Evolutionary conservation across 1,139 yeast species (phyloP), one percentile per base, ranked within the genome.

Genomic region (Blastobotrys arbuscula): DNA sequence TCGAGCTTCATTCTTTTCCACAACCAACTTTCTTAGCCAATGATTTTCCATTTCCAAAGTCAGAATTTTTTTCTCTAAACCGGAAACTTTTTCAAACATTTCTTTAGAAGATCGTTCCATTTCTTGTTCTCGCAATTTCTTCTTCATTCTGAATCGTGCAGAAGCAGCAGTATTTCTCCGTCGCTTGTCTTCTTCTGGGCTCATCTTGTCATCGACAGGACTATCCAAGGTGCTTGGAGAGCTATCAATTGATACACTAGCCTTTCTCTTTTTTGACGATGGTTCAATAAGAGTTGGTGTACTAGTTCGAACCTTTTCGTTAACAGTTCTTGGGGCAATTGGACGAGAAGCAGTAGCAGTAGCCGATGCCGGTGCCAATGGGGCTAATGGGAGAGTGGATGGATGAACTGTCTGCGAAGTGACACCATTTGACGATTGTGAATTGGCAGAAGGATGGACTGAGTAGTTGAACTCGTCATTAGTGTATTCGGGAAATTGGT

Each of bases 11-110:
- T 67, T 70, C 61, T 68, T 82, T 60, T 84, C 92, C 35, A 82
- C 81, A 23, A 88, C 89, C 55, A 88, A 72, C 61, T 82, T 83
- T 62, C 84, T 77, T 54, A 88, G 73, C 69, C 92, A 75, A 60
- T 79, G 79, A 71, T 88, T 88, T 67, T 88, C 96, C 84, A 84
- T 81, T 66, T 87, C 94, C 54, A 83, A 65, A 65, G 86, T 86
- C 62, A 73, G 73, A 42, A 81, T 75, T 57, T 81, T 80, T 51
- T 74, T 67, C 62, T 86, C 92, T 54, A 85, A 74, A 24, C 70
- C 70, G 47, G 73, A 72, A 21, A 86, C 80, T 57, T 78, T 65
- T 31, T 83, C 86, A 56, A 77, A 78, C 53, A 88, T 72, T 49
- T 78, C 82, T 57, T 74, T 73, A 18, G 87, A 73, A 49, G 77